phyloP scores from a whole-genome alignment of 2,329 filamentous ascomycete species.

The Beauveria sp. region DNA sequence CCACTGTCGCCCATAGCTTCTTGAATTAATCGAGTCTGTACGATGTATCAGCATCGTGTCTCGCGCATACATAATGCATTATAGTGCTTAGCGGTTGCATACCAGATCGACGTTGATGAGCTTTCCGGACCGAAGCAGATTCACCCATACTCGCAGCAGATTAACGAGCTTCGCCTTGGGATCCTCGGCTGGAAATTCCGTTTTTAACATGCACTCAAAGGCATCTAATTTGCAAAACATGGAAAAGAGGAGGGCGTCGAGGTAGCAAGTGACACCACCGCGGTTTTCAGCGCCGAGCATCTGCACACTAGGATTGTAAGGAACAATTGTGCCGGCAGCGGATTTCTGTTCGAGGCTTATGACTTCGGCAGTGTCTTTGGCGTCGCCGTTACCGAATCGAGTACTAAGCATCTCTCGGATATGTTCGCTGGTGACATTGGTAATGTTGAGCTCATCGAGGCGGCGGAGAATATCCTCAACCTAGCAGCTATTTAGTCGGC shows the following conservation, averaged over 20 bases:
- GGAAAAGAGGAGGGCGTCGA: conserved; percentile 85
- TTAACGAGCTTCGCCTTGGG: conserved; percentile 65
- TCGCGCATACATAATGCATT: background rate
- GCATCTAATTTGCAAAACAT: conserved; percentile 90
- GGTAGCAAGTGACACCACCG: conserved; percentile 82
- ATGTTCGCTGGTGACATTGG: conserved; percentile 47
- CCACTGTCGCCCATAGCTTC: conserved; percentile 76
- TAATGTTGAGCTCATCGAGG: conserved; percentile 37
- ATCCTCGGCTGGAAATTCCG: conserved; percentile 62
- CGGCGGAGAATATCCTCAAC: conserved; percentile 33
- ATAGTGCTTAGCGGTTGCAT: conserved; percentile 21
- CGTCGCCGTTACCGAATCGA: conserved; percentile 59
- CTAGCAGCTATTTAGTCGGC: conserved; percentile 20
- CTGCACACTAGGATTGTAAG: conserved; percentile 62
- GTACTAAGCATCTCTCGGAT: conserved; percentile 50
- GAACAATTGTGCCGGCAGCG: conserved; percentile 67
- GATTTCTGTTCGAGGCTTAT: conserved; percentile 74
- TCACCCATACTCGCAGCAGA: conserved; percentile 83
- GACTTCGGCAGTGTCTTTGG: conserved; percentile 67
- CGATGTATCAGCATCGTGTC: conserved; percentile 19
- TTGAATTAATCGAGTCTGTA: conserved; percentile 73
- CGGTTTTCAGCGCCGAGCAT: conserved; percentile 85
- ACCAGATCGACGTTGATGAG: conserved; percentile 82
- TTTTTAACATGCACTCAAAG: conserved; percentile 88
- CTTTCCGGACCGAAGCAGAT: conserved; percentile 76